phyloP scores from a whole-genome alignment of 2,329 filamentous ascomycete species.

The Dactylellina drechsleri region DNA sequence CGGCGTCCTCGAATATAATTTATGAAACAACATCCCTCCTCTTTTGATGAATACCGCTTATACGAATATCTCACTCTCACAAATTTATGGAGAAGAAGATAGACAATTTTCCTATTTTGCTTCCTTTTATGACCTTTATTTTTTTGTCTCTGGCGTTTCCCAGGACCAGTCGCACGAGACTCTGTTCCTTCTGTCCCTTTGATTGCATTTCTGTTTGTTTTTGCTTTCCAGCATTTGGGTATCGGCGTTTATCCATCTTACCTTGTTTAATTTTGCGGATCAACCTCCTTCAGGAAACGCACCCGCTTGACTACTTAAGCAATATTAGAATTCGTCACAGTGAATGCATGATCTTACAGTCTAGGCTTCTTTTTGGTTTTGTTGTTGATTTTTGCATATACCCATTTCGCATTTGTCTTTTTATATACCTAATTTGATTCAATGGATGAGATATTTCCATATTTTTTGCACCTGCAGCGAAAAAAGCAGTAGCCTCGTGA shows the following conservation, averaged over 20 bases:
- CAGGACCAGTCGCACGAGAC: not conserved
- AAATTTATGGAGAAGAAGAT: slow-evolving; percentile 55
- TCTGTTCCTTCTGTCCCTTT: slow-evolving; percentile 13
- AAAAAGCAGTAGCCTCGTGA: too few species aligned
- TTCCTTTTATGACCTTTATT: slow-evolving; percentile 9
- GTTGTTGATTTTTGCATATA: not conserved
- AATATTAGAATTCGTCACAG: not conserved
- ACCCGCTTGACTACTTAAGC: not conserved
- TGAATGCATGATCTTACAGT: not conserved
- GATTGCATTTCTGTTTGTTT: slow-evolving; percentile 2
- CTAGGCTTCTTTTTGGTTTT: not conserved
- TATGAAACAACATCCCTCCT: slow-evolving; percentile 11
- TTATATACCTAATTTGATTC: not conserved
- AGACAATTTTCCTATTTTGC: slow-evolving; percentile 6
- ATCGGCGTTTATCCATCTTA: slow-evolving; percentile 35
- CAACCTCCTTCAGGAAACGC: not conserved
- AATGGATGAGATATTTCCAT: not conserved
- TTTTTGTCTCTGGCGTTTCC: slow-evolving; percentile 3
- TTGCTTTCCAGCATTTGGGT: slow-evolving; percentile 42
- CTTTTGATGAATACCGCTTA: not conserved
- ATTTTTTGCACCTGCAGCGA: too few species aligned
- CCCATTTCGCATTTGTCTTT: not conserved
- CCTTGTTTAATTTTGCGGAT: too few species aligned
- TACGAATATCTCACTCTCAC: slow-evolving; percentile 45
- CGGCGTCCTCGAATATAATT: not conserved